Evolutionary conservation across 2,329 filamentous ascomycete genomes (phyloP), one percentile per base, ranked within the genome.

Genomic region (Paracoccidioides lutzii): DNA sequence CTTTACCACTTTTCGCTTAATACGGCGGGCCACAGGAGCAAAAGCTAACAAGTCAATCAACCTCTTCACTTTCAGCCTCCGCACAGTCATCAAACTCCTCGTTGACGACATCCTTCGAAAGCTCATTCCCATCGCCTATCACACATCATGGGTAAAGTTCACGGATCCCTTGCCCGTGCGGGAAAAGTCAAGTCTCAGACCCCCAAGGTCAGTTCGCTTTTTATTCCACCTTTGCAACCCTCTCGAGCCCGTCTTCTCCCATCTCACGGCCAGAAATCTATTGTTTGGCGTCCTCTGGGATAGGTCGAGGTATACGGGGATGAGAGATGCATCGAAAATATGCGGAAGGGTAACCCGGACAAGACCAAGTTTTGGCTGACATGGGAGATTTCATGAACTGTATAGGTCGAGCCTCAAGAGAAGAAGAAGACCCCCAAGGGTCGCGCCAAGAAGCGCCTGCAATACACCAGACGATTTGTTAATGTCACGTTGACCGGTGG

Each of bases 341-440:
- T 22, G 22, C 22, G 22, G 22, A 22, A 22, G 22, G 22, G 22
- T 22, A 22, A 22, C 22, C 22, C 22, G 22, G 22, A 22, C 30
- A 22, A 33, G 48, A 22, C 37, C 38, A 14, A 33, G 4, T 48
- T 30, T 41, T 46, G 43, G 15, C 30, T 53, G 52, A 53, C 52
- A 45, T 30, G 35, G 28, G 40, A 4, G n/a, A 14, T 38, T 43
- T 53, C 22, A 33, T 30, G 12, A 10, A 12, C 22, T 22, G 45
- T 58, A 73, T 69, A 90, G 86, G 87, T 91, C 76, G 88, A 93
- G 78, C 77, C 81, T 58, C 86, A 90, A 78, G 90, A 96, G 85
- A 95, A 95, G 86, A 81, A 87, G 79, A 96, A 97, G 87, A 82
- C 79, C 68, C 90, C 91, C 74, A 96, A 96, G 85, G 91, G 91